A percentile compares a stretch with the other conserved stretches of the same genome.
These are phyloP conservation scores for Fusarium pseudograminearum DNA, from an alignment of 2,329 filamentous ascomycete species.

Conservation along the genomic window DNA sequence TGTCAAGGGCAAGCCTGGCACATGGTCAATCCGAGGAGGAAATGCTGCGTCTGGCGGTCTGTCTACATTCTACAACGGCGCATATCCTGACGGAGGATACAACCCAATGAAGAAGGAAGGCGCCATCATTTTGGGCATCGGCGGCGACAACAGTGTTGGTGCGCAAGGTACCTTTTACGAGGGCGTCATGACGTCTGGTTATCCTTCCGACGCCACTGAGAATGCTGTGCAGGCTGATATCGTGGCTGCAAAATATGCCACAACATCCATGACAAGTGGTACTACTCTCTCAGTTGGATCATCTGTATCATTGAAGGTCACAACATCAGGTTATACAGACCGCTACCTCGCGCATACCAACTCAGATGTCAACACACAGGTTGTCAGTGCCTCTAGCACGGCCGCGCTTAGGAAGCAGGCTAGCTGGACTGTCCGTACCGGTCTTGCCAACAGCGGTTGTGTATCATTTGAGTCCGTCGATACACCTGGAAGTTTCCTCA, in stretches of 20 bases:
- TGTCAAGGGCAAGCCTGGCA: conserved; percentile 17
- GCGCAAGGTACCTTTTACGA: conserved; percentile 28
- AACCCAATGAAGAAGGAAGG: conserved; percentile 28
- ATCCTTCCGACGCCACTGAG: conserved; percentile 27
- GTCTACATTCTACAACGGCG: conserved; percentile 26
- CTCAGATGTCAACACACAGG: conserved; percentile 22
- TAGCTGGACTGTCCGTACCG: conserved; percentile 23
- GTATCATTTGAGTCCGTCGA: conserved; percentile 27
- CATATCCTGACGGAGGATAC: conserved; percentile 22
- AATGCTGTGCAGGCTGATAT: conserved; percentile 27
- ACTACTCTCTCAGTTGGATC: conserved; percentile 8
- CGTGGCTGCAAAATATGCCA: conserved; percentile 27
- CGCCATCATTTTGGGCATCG: conserved; percentile 15
- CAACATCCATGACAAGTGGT: conserved; percentile 9
- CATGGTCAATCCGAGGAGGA: conserved; percentile 24
- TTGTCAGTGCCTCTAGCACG: conserved; percentile 13
- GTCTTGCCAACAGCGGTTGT: conserved; percentile 27
- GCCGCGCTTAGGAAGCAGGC: conserved; percentile 21
- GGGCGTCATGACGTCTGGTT: conserved; percentile 15
- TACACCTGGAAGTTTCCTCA: conserved; percentile 20
- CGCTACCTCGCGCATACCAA: conserved; percentile 12
- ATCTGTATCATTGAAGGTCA: conserved; percentile 20
- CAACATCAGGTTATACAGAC: conserved; percentile 20
- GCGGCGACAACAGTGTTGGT: conserved; percentile 26
- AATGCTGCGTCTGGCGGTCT: conserved; percentile 16